Percentiles rank a stretch among this genome's conserved stretches.
Evolutionary conservation across 169 alveolate species (phyloP).

Genomic region (Plasmodium chabaudi): DNA sequence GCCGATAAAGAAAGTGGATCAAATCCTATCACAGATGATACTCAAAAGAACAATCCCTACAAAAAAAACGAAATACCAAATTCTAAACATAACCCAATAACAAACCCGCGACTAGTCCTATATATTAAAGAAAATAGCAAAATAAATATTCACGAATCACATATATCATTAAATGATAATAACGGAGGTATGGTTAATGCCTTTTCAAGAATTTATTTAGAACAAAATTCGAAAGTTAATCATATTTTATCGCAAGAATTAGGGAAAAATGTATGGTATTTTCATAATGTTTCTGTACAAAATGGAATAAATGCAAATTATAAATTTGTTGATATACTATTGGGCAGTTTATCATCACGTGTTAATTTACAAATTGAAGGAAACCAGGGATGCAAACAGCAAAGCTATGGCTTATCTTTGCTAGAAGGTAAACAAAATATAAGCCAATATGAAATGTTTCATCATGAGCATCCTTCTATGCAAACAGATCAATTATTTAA

Average conservation of each 20-base stretch:
- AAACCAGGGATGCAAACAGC: slow-evolving; percentile 51
- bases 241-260: slow-evolving; percentile 81
- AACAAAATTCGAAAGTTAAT: slow-evolving; percentile 75
- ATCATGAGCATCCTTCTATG: slow-evolving; percentile 77
- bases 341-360: slow-evolving; percentile 78
- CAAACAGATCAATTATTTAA: slow-evolving; percentile 78
- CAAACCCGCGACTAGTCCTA: slow-evolving; percentile 78
- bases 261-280: slow-evolving; percentile 74
- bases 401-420: slow-evolving; percentile 63
- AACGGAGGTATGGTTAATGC: slow-evolving; percentile 81
- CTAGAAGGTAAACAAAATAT: slow-evolving; percentile 65
- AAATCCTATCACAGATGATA: no score
- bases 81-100: slow-evolving; percentile 42
- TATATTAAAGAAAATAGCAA: slow-evolving; percentile 77
- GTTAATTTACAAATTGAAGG: slow-evolving; percentile 80
- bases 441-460: slow-evolving; percentile 81
- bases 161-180: slow-evolving; percentile 52
- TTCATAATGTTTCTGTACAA: slow-evolving; percentile 79
- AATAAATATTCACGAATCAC: slow-evolving; percentile 78
- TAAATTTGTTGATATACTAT: slow-evolving; percentile 55
- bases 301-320: slow-evolving; percentile 71
- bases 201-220: slow-evolving; percentile 77
- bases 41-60: neutral
- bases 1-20: slow-evolving; percentile 2
- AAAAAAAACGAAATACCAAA: slow-evolving; percentile 25